Percentiles rank a stretch among this genome's conserved stretches.
Evolutionary conservation across 1,284 basidiomycete genomes (phyloP).

Genomic region (Phellopilus nigrolimitatus): DNA sequence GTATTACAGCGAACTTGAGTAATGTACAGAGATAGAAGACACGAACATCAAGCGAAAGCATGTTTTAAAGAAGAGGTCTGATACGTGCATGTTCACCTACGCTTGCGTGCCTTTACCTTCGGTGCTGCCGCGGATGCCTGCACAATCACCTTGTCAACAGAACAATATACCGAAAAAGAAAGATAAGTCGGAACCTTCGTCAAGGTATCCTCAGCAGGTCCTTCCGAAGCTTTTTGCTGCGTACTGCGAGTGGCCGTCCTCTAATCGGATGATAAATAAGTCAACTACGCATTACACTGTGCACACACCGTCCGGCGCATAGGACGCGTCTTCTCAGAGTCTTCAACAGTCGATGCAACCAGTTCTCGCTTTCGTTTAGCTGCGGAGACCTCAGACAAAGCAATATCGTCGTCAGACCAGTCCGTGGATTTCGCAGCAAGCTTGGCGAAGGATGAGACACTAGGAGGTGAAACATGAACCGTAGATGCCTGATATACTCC

Average conservation of each 20-base stretch:
- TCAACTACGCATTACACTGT: not conserved
- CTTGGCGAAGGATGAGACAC: constrained; percentile 2
- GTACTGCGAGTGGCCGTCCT: not conserved
- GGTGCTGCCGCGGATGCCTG: not conserved
- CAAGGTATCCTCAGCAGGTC: not conserved
- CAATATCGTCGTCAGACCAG: not conserved
- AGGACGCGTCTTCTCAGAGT: not conserved
- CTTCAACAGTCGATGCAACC: not conserved
- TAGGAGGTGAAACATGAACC: constrained; percentile 1
- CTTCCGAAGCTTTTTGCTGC: not conserved
- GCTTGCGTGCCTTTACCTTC: constrained; percentile 10
- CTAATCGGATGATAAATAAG: not conserved
- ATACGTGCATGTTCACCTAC: constrained; percentile 1
- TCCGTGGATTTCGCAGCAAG: constrained; percentile 2
- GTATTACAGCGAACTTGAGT: no score
- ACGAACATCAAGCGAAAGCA: no score
- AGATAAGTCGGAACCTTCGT: constrained; percentile 1
- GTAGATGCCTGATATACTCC: not conserved
- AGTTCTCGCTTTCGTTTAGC: constrained; percentile 11
- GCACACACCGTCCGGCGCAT: constrained; percentile 1
- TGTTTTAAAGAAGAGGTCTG: not conserved
- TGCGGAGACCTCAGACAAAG: not conserved
- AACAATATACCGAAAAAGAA: not conserved
- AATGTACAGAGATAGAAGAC: no score
- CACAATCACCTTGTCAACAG: not conserved